phyloP scores from a whole-genome alignment of 352 stramenopile species.

The Globisporangium camurandrum region DNA sequence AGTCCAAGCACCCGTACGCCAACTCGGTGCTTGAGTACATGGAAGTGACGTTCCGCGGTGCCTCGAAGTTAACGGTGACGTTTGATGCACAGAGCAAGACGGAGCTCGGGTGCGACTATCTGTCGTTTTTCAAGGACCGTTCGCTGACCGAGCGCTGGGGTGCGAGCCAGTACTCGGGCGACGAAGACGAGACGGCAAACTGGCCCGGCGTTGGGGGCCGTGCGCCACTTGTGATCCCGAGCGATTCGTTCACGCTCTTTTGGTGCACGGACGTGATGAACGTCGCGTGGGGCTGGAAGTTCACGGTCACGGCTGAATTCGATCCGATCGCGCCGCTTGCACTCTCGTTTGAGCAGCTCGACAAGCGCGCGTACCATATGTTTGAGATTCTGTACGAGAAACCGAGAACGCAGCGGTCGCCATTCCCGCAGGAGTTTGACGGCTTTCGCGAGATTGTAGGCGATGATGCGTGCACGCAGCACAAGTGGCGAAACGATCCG shows the following conservation, averaged over 20 bases:
- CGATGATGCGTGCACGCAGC: constrained; percentile 1
- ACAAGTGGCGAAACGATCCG: constrained; percentile 14
- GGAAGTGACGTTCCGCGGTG: constrained; percentile 64
- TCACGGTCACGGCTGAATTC: constrained; percentile 66
- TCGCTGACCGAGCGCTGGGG: constrained; percentile 58
- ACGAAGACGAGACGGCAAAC: constrained; percentile 54
- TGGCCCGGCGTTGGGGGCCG: constrained; percentile 66
- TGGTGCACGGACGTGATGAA: constrained; percentile 84
- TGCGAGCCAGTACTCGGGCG: constrained; percentile 54
- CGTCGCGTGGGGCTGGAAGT: constrained; percentile 86
- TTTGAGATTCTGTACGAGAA: constrained; percentile 71
- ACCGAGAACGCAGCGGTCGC: constrained; percentile 29
- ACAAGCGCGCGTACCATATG: constrained; percentile 48
- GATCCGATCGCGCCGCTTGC: constrained; percentile 29
- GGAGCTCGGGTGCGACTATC: constrained; percentile 70
- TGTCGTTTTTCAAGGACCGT: constrained; percentile 84
- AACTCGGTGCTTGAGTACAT: constrained; percentile 80
- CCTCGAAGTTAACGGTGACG: constrained; percentile 48
- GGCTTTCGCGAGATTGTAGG: constrained; percentile 27
- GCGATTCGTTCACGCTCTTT: constrained; percentile 72
- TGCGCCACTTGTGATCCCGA: constrained; percentile 61
- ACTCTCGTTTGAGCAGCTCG: constrained; percentile 45
- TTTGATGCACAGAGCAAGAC: constrained; percentile 67
- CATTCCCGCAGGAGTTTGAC: constrained; percentile 41
- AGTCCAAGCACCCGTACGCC: constrained; percentile 81